Conservation (phyloP, 352 stramenopile species). For the Proteromonas lacertae region DNA sequence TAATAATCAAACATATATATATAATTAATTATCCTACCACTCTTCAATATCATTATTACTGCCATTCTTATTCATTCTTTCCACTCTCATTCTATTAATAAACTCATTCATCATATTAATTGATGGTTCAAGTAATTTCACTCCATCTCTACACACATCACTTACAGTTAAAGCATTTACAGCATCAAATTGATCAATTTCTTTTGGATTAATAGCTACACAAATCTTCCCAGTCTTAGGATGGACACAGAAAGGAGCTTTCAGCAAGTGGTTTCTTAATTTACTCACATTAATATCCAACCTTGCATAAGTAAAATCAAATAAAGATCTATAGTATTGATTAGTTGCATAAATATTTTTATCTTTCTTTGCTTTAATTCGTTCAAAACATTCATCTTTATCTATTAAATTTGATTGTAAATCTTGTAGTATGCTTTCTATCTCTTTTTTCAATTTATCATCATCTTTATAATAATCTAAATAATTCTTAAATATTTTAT, state of each 20-base stretch:
- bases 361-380: neutral
- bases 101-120: too few relatives aligned
- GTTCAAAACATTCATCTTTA: neutral
- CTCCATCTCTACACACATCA: slow-evolving; percentile 22
- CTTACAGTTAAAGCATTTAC: slow-evolving; percentile 26
- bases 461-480: too few relatives aligned
- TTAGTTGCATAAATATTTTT: slow-evolving; percentile 18
- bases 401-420: too few relatives aligned
- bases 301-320: slow-evolving; percentile 74
- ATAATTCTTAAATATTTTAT: too few relatives aligned
- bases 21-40: too few relatives aligned
- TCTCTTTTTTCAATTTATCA: too few relatives aligned
- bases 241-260: slow-evolving; percentile 61
- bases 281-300: slow-evolving; percentile 98
- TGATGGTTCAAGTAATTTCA: slow-evolving; percentile 12
- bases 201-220: slow-evolving; percentile 51
- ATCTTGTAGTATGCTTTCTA: too few relatives aligned
- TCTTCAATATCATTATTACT: too few relatives aligned
- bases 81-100: too few relatives aligned
- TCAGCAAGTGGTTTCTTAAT: slow-evolving; percentile 89
- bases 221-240: slow-evolving; percentile 51
- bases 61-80: too few relatives aligned
- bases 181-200: slow-evolving; percentile 37
- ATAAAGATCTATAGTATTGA: slow-evolving; percentile 70
- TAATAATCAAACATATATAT: too few relatives aligned